Base-by-base conservation (phyloP, 2,329 filamentous ascomycete genomes). In the Sporothrix schenckii region DNA sequence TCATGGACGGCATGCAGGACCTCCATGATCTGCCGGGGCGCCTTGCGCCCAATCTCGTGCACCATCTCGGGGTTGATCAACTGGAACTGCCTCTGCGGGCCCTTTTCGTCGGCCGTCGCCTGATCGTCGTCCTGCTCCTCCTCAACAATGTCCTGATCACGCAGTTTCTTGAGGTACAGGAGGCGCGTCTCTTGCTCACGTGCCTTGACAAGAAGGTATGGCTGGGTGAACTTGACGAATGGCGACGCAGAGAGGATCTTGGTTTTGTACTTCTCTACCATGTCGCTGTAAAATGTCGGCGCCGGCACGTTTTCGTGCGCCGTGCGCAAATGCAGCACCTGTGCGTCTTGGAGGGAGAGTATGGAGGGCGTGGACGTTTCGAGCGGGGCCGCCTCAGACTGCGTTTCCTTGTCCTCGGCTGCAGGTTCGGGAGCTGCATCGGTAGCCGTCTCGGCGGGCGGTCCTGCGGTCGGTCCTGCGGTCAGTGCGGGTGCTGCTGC, bases 11-110 rank as follows among this genome's bases (percentile, higher is more conserved):
- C 95, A 78, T 95, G 93, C 7, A 99, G 82, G 65, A 98, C 93
- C 76, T 98, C 94, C 82, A 94, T 93, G 44, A 97, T 92, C 77
- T 97, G 93, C 58, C 89, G 88, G 0, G 94, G 92, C 3, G 92
- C 91, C 75, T 90, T 90, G 68, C 92, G 90, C 0, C 92, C 89
- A 60, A 93, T 89, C 71, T 91, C 87, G 75, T 97, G 92, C 0
- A 99, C 92, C 94, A 98, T 98, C 75, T 97, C 92, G 0, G 95
- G 94, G 72, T 92, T 92, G 73, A 99, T 96, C 11, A 99, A 86
- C 75, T 96, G 90, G 75, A 99, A 99, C 47, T 89, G 90, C 70
- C 92, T 89, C 0, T 86, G 85, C 60, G 87, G 88, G 6, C 81
- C 77, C 73, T 91, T 90, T 73, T 60, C 82, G 72, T 92, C 91